Percentiles rank a stretch among this genome's conserved stretches.
Conservation (phyloP, 176 grass and related monocot genomes). For the Oryza glaberrima region DNA sequence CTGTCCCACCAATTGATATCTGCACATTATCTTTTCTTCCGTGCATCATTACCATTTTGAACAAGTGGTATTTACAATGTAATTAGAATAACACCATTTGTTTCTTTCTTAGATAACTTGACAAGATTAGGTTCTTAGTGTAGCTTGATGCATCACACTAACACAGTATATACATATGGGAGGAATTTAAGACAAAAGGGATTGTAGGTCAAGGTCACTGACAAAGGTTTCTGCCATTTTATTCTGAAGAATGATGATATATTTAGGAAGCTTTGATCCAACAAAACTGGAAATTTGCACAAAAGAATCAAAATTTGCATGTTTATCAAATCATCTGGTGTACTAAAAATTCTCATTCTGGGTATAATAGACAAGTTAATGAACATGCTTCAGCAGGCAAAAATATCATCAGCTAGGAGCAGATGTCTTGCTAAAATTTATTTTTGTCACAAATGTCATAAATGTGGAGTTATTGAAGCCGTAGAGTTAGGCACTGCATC, state of each 20-base stretch:
- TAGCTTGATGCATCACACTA: slow-evolving; percentile 10
- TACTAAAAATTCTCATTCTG: not conserved
- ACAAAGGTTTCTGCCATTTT: not conserved
- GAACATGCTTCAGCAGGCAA: not conserved
- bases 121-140: not conserved
- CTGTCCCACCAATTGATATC: not conserved
- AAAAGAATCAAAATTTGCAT: not conserved
- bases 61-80: not conserved
- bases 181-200: not conserved
- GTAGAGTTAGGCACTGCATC: too few relatives aligned
- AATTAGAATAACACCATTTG: not conserved
- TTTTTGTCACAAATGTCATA: too few relatives aligned
- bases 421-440: too few relatives aligned
- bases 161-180: not conserved
- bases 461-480: too few relatives aligned
- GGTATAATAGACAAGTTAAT: not conserved
- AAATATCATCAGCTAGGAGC: too few relatives aligned
- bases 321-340: not conserved
- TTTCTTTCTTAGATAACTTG: not conserved
- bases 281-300: not conserved
- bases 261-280: not conserved
- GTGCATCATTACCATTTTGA: not conserved
- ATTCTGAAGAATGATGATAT: not conserved
- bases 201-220: too few relatives aligned
- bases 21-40: slow-evolving; percentile 5